Base-by-base conservation (phyloP, 2,329 filamentous ascomycete genomes). In the Amauroascus niger region DNA sequence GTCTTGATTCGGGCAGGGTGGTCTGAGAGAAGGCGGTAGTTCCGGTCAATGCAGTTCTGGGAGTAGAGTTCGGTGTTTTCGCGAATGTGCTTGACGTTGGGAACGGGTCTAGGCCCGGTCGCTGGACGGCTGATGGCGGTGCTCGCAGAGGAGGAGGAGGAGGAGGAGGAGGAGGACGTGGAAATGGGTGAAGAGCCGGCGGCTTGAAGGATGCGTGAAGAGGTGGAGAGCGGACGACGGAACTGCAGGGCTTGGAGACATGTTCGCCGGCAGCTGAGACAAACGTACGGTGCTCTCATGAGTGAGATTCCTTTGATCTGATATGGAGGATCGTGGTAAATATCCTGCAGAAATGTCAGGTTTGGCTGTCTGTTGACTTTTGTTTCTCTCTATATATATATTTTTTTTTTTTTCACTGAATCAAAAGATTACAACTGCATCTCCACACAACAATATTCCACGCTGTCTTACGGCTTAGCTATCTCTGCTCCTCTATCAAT, bases 41-140 rank as follows among this genome's bases (percentile, higher is more conserved):
- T 96, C 61, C 93, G 83, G 60, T 89, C 84, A 56, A 85, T 67
- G 70, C 88, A 95, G 65, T 94, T 97, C 60, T 84, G 76, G 61
- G 86, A 79, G 74, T 96, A 87, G 14, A 94, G 77, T 13, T 84
- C 80, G 14, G 86, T 81, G 69, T 94, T 87, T 64, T 88, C 80
- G 55, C 90, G 89, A 67, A 98, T 95, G 72, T 93, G 85, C 68
- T 88, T 91, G 66, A 95, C 79, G 72, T 96, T 86, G 60, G 94
- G 79, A 45, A 79, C 79, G 24, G 87, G 81, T 67, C 88, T 91
- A 9, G 88, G 89, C 8, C 53, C 59, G 45, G 53, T 49, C 6
- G 55, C 26, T 32, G 57, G 54, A 24, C 52, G 52, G 32, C 39
- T 47, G 43, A 18, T 20, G 26, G 26, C 26, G 5, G 26, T 30